Evolutionary conservation across 257 asterid species (phyloP).

Genomic region (Rehmannia glutinosa): DNA sequence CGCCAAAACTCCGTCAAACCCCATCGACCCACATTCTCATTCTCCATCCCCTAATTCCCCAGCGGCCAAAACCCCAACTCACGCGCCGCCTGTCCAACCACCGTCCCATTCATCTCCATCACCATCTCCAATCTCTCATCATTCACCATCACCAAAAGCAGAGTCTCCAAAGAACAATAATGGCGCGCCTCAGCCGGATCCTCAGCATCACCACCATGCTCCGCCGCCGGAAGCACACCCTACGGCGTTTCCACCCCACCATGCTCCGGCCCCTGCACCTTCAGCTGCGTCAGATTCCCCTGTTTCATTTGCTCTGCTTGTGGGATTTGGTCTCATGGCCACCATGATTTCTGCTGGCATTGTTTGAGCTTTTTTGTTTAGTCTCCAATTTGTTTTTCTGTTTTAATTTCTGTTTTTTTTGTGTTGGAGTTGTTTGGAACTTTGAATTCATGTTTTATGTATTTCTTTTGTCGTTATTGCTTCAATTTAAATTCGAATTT

Average conservation of each 20-base stretch:
- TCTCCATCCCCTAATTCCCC: conserved; percentile 5
- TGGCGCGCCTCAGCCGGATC: conserved; percentile 1
- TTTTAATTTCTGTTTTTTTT: not conserved
- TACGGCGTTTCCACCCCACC: not conserved
- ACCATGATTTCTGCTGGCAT: conserved; percentile 4
- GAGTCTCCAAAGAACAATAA: not conserved
- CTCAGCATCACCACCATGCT: not conserved
- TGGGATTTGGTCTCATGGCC: conserved; percentile 12
- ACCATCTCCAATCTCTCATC: not conserved
- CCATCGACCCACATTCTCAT: not conserved
- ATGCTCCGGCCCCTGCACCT: conserved; percentile 30
- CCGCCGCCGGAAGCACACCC: not conserved
- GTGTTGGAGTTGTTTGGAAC: not conserved
- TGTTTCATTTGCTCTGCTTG: conserved; percentile 1
- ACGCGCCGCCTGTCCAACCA: conserved; percentile 4
- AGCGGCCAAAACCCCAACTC: not conserved
- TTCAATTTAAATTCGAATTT: not conserved
- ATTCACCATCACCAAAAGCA: conserved; percentile 13
- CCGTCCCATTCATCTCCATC: conserved; percentile 3
- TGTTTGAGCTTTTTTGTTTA: not conserved
- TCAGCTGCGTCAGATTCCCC: conserved; percentile 16
- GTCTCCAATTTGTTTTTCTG: too few relatives aligned
- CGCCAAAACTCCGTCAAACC: not conserved
- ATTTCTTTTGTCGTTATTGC: not conserved
- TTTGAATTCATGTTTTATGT: not conserved